These are phyloP conservation scores for Thielaviopsis ethacetica DNA, from an alignment of 2,329 filamentous ascomycete genomes.

Conservation along the genomic window DNA sequence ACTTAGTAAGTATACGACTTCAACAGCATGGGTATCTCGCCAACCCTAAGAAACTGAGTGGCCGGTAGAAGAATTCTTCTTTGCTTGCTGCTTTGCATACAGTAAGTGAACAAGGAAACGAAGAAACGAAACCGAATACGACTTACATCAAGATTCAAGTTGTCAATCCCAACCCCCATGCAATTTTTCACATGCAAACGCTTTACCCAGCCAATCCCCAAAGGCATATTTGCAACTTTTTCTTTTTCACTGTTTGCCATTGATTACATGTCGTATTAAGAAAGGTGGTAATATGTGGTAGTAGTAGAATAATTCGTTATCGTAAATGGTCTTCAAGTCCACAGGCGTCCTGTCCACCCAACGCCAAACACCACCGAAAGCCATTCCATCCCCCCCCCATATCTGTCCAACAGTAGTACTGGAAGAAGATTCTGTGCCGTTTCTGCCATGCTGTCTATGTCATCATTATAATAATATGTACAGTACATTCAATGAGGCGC, in stretches of 20 bases:
- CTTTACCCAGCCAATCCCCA: background rate
- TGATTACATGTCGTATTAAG: conserved; percentile 7
- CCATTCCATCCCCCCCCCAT: no score
- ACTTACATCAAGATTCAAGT: background rate
- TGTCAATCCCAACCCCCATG: background rate
- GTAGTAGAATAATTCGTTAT: no score
- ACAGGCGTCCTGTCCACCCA: background rate
- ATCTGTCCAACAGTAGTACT: no score
- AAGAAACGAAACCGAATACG: background rate
- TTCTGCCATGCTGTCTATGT: conserved; percentile 1
- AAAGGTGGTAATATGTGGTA: no score
- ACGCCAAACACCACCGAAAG: background rate
- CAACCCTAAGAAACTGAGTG: background rate
- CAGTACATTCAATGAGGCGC: background rate
- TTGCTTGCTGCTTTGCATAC: no score
- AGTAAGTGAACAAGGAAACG: no score
- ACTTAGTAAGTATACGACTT: no score
- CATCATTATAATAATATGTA: conserved; percentile 9
- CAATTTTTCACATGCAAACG: background rate
- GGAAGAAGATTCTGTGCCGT: background rate
- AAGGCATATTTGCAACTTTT: background rate
- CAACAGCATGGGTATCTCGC: background rate
- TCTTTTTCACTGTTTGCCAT: no score
- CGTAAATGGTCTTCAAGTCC: no score
- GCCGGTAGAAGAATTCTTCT: no score